These are phyloP conservation scores for Gastrolobium villosum DNA, from an alignment of 306 rosid species.

Conservation along the genomic window DNA sequence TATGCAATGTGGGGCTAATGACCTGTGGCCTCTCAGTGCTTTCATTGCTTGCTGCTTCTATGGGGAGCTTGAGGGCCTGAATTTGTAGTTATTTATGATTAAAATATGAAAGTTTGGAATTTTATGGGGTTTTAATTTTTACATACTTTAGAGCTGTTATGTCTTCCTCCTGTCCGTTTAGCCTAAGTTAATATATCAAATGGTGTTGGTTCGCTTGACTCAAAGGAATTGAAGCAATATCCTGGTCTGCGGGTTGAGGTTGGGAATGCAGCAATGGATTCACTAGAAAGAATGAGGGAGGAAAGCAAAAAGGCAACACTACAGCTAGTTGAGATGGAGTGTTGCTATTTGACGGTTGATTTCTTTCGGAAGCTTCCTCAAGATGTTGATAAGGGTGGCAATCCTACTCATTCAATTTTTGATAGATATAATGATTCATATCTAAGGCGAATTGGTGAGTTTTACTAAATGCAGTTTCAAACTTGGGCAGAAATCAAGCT, in stretches of 20 bases:
- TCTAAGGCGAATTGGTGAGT: slow-evolving; percentile 87
- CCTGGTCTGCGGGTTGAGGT: slow-evolving; percentile 94
- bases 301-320: slow-evolving; percentile 91
- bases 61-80: slow-evolving; percentile 6
- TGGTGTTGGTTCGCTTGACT: slow-evolving; percentile 26
- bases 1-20: background rate
- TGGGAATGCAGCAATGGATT: slow-evolving; percentile 83
- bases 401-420: slow-evolving; percentile 93
- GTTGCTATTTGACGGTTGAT: slow-evolving; percentile 90
- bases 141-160: background rate
- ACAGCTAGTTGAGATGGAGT: slow-evolving; percentile 91
- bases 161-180: background rate
- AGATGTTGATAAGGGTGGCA: slow-evolving; percentile 96
- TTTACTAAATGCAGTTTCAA: background rate
- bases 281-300: slow-evolving; percentile 86
- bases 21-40: background rate
- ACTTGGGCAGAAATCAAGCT: background rate
- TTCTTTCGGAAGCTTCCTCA: slow-evolving; percentile 97
- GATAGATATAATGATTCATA: slow-evolving; percentile 94
- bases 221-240: slow-evolving; percentile 89
- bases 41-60: slow-evolving; percentile 18
- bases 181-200: background rate
- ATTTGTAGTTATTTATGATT: background rate
- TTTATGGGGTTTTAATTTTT: slow-evolving; percentile 21
- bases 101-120: slow-evolving; percentile 4